Percentiles rank a stretch among this genome's conserved stretches.
phyloP scores from a whole-genome alignment of 2,329 filamentous ascomycete genomes.

The Aspergillus pseudoglaucus region DNA sequence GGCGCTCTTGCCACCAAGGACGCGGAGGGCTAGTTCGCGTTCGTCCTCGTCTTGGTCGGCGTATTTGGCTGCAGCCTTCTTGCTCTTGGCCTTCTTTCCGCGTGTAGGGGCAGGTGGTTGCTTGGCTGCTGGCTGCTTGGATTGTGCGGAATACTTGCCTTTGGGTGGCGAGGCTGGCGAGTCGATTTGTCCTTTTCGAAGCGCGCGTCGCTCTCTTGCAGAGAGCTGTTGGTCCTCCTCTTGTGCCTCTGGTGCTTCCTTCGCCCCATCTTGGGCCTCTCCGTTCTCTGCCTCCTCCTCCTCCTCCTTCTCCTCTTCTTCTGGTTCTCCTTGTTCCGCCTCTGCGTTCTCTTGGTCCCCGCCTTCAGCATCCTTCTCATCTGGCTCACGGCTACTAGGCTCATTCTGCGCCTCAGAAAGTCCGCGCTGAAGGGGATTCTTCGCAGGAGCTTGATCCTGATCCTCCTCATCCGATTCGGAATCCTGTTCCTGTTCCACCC shows the following conservation, averaged over 20 bases:
- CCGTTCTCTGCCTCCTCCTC: conserved; percentile 15
- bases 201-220: conserved; percentile 39
- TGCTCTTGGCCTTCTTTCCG: conserved; percentile 74
- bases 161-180: conserved; percentile 5
- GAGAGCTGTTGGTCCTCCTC: conserved; percentile 17
- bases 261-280: conserved; percentile 21
- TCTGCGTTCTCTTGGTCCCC: conserved; percentile 25
- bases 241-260: conserved; percentile 26
- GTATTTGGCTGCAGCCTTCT: conserved; percentile 85
- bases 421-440: conserved; percentile 13
- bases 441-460: conserved; percentile 4
- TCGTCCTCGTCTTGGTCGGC: conserved; percentile 94
- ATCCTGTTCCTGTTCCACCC: conserved; percentile 22
- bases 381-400: conserved; percentile 11
- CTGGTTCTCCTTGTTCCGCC: conserved; percentile 3
- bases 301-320: too few species aligned
- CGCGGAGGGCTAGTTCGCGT: conserved; percentile 68
- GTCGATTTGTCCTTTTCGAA: conserved; percentile 26
- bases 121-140: conserved; percentile 10
- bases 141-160: neutral
- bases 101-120: conserved; percentile 40
- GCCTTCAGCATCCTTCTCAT: conserved; percentile 19
- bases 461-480: conserved; percentile 14
- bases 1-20: conserved; percentile 65
- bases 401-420: conserved; percentile 17